Conservation (phyloP, 306 rosid genomes). For the Trichosanthes truncata region DNA sequence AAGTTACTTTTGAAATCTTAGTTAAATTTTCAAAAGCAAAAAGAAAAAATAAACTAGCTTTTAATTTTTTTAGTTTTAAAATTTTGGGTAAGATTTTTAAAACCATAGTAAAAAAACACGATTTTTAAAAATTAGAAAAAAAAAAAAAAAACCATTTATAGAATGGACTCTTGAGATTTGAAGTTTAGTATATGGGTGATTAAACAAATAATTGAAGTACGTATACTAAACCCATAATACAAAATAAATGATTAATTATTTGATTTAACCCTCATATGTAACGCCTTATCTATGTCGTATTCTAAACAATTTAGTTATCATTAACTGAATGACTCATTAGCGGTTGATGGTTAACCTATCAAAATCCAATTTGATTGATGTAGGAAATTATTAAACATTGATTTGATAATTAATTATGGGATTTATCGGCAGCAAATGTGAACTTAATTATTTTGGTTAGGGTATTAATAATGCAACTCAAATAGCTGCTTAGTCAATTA, state of each 20-base stretch:
- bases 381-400: background rate
- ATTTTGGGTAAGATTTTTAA: too few relatives aligned
- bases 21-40: too few relatives aligned
- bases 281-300: background rate
- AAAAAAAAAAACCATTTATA: too few relatives aligned
- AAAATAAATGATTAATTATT: too few relatives aligned
- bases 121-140: too few relatives aligned
- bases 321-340: background rate
- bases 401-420: background rate
- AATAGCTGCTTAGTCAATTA: background rate
- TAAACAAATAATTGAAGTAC: background rate
- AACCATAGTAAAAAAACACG: too few relatives aligned
- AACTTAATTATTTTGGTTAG: background rate
- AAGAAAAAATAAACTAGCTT: too few relatives aligned
- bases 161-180: too few relatives aligned
- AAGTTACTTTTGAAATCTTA: too few relatives aligned
- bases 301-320: background rate
- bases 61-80: too few relatives aligned
- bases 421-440: background rate
- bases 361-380: background rate
- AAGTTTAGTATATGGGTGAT: too few relatives aligned
- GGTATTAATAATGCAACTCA: constrained; percentile 4
- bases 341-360: constrained; percentile 1
- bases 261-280: background rate
- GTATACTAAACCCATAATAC: too few relatives aligned